Evolutionary conservation across 2,329 filamentous ascomycete genomes (phyloP), one percentile per base, ranked within the genome.

Genomic region (Cercospora zeae-maydis): DNA sequence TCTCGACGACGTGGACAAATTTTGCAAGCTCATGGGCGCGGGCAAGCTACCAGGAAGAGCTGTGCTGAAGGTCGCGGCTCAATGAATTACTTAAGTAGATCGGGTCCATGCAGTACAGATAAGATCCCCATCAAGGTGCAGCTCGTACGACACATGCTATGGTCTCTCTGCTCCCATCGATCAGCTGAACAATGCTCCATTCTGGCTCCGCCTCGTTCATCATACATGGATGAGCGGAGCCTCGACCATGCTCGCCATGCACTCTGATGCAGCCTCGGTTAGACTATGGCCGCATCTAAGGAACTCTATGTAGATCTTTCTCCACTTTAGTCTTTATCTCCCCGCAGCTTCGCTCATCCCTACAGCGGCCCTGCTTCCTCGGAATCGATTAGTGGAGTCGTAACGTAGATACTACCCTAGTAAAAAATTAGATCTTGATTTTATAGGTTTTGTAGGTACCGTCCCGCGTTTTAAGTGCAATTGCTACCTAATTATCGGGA

Each of bases 21-120:
- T 79, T 59, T 73, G 75, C 45, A 70, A 75, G 14, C 70, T 77
- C 57, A 75, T 80, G 73, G 64, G 70, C 16, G 73, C 70, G 14
- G 77, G 78, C 7, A 77, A 76, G 63, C 69, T 79, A 34, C 71
- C 72, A 57, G 78, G 78, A 5, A 70, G 78, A 59, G 78, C 78
- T 16, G 78, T 80, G 4, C 71, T 80, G 42, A 79, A 78, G 63
- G 73, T 79, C 14, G 68, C 72, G 19, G 63, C 64, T 56, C 60
- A 42, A 37, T 0, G 21, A 10, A n/a, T n/a, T n/a, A n/a, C n/a
- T n/a, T n/a, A n/a, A n/a, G 8, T 6, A 13, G 31, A 39, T 42
- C 16, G 21, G 11, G 14, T 9, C 51, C 9, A 21, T 55, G 49
- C 30, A 42, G 39, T 63, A 52, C 5, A 39, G n/a, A 58, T 42